These are phyloP conservation scores for Rhizopogon sp. DNA, from an alignment of 768 basidiomycete species.

Conservation along the genomic window DNA sequence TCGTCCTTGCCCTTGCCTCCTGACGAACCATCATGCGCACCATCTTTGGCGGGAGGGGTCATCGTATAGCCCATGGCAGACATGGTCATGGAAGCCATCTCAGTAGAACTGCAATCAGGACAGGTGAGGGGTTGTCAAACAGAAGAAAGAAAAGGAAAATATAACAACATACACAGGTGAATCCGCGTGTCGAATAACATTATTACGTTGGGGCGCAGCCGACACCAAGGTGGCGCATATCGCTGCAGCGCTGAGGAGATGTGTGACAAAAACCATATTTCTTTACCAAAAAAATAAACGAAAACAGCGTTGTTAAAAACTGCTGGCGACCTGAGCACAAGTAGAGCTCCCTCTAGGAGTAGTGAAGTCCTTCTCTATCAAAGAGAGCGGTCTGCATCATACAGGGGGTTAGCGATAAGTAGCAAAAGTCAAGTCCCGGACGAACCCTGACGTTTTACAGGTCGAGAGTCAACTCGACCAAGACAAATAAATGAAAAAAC, in stretches of 20 bases:
- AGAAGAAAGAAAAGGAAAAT: background rate
- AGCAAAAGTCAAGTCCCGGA: slow-evolving; percentile 2
- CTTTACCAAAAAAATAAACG: slow-evolving; percentile 18
- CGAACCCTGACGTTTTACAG: slow-evolving; percentile 42
- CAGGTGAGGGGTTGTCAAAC: background rate
- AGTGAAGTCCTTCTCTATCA: slow-evolving; percentile 55
- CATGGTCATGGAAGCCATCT: background rate
- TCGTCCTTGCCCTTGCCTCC: background rate
- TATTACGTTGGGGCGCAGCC: slow-evolving; percentile 39
- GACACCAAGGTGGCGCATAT: slow-evolving; percentile 47
- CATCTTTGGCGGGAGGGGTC: background rate
- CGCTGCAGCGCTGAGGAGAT: slow-evolving; percentile 49
- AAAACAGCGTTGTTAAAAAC: slow-evolving; percentile 42
- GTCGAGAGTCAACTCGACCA: slow-evolving; percentile 70
- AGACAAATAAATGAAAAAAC: slow-evolving; percentile 31
- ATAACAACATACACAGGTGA: background rate
- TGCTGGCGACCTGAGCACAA: slow-evolving; percentile 39
- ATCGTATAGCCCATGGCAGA: background rate
- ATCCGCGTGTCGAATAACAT: slow-evolving; percentile 9
- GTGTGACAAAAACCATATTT: slow-evolving; percentile 59
- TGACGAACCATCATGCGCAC: background rate
- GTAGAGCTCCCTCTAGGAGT: slow-evolving; percentile 58
- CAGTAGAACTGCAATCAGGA: background rate
- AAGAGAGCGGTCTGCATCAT: slow-evolving; percentile 61
- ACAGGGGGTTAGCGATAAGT: slow-evolving; percentile 6